Evolutionary conservation across 257 asterid species (phyloP).

Genomic region (Solanum rostratum): DNA sequence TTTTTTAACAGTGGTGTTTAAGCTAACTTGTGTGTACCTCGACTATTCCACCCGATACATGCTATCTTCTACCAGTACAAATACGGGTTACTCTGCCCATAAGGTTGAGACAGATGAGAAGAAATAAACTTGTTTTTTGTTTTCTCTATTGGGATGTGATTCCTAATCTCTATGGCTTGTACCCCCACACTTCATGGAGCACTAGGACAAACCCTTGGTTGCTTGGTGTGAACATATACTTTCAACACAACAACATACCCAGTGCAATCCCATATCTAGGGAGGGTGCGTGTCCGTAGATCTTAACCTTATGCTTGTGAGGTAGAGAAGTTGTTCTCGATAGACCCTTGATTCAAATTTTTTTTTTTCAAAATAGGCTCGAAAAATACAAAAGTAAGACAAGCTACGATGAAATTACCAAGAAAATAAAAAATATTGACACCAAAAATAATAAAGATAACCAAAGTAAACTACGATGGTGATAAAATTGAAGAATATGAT

Average conservation of each 20-base stretch:
- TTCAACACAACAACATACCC: neutral
- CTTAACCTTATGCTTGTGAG: too few species aligned
- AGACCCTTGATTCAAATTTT: too few species aligned
- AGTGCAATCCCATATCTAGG: neutral
- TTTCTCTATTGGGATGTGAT: neutral
- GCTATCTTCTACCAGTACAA: neutral
- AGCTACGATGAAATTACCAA: too few species aligned
- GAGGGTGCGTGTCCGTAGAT: too few species aligned
- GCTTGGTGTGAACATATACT: neutral
- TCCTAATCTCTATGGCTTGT: neutral
- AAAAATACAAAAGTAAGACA: too few species aligned
- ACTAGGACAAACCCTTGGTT: neutral
- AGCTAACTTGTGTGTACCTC: neutral
- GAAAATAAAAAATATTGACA: too few species aligned
- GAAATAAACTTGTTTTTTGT: neutral
- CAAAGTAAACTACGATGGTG: too few species aligned
- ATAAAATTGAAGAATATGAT: too few species aligned
- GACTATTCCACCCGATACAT: neutral
- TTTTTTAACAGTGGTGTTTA: neutral
- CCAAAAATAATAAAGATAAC: too few species aligned
- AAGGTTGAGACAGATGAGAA: neutral
- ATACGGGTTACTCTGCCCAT: neutral
- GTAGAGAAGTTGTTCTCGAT: too few species aligned
- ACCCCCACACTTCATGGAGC: neutral
- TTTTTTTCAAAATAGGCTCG: too few species aligned